A percentile compares a stretch with the other conserved stretches of the same genome.
Conservation (phyloP, 192 early-diverging fungal genomes). For the Entophlyctis helioformis region DNA sequence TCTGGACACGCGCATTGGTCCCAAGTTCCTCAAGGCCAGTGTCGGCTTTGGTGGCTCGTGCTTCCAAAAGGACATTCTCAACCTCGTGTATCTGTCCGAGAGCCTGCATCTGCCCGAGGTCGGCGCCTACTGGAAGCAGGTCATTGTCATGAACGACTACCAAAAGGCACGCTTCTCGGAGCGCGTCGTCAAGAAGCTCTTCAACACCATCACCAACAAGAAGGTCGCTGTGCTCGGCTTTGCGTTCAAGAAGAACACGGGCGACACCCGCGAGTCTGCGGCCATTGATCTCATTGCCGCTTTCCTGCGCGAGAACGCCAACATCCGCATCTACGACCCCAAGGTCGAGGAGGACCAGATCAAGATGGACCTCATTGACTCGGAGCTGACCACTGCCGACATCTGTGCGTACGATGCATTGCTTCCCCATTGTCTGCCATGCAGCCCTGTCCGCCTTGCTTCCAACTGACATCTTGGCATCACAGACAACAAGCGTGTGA, state of each 20-base stretch:
- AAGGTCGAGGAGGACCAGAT: slow-evolving; percentile 48
- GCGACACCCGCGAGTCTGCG: slow-evolving; percentile 85
- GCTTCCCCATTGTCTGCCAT: background rate
- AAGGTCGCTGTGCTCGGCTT: slow-evolving; percentile 76
- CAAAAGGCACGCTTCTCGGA: slow-evolving; percentile 75
- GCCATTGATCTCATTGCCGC: slow-evolving; percentile 75
- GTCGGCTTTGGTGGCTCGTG: slow-evolving; percentile 93
- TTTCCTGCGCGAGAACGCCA: slow-evolving; percentile 66
- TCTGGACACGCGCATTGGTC: slow-evolving; percentile 72
- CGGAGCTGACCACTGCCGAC: slow-evolving; percentile 13
- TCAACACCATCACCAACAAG: slow-evolving; percentile 72
- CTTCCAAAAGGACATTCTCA: slow-evolving; percentile 91
- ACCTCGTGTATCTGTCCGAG: slow-evolving; percentile 78
- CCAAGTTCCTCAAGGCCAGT: slow-evolving; percentile 80
- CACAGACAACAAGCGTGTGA: slow-evolving; percentile 48
- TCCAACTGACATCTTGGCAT: background rate
- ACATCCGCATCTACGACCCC: slow-evolving; percentile 76
- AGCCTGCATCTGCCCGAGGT: slow-evolving; percentile 78
- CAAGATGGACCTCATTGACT: slow-evolving; percentile 9
- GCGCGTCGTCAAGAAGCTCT: slow-evolving; percentile 57
- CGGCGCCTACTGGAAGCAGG: slow-evolving; percentile 83
- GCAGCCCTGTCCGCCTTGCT: background rate
- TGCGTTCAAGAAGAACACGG: slow-evolving; percentile 91
- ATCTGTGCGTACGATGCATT: slow-evolving; percentile 17
- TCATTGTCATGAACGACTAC: slow-evolving; percentile 85